Base-by-base conservation (phyloP, 2,329 filamentous ascomycete genomes). In the Coniochaeta sp. region DNA sequence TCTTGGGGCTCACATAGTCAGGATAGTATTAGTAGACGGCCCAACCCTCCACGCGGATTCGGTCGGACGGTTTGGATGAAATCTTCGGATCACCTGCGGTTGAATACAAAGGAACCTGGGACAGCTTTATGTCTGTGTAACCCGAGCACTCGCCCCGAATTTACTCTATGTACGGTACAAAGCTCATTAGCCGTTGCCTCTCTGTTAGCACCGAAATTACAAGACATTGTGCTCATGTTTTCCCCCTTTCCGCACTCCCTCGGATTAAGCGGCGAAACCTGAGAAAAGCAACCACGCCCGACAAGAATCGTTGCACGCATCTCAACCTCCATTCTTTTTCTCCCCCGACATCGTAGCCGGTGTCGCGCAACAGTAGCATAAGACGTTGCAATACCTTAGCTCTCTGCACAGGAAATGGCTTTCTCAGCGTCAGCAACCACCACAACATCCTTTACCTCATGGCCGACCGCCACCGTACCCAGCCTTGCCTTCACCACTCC, bases 401-500 rank as follows among this genome's bases (percentile, higher is more conserved):
- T 32, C 30, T 32, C 14, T 32, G 18, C 18, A 46, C 40, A 27
- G 40, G 26, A 46, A 32, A 26, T 46, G 26, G 40, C 40, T 28
- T 22, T 46, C 26, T 46, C 33, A 20, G 33, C 33, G 33, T 38
- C 33, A 38, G 33, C 33, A 38, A 38, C 33, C 33, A 38, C 33
- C n/a, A 16, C 33, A 38, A 38, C 33, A 38, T 46, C 40, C 26
- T 46, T 46, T 13, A 46, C 27, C 26, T 46, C 51, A n/a, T 49
- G 46, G 47, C 27, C 33, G 20, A 52, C 24, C 22, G 33, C 47
- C 12, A 26, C 47, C 32, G 35, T 26, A 33, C 33, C 51, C 24
- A 12, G 49, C 27, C 47, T 52, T 32, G 47, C 33, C 51, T 49
- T 52, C 18, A 28, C 35, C 13, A 52, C 51, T 28, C 51, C 51